A percentile compares a stretch with the other conserved stretches of the same genome.
phyloP scores from a whole-genome alignment of 148 eudicot genomes.

The Arctostaphylos glauca region DNA sequence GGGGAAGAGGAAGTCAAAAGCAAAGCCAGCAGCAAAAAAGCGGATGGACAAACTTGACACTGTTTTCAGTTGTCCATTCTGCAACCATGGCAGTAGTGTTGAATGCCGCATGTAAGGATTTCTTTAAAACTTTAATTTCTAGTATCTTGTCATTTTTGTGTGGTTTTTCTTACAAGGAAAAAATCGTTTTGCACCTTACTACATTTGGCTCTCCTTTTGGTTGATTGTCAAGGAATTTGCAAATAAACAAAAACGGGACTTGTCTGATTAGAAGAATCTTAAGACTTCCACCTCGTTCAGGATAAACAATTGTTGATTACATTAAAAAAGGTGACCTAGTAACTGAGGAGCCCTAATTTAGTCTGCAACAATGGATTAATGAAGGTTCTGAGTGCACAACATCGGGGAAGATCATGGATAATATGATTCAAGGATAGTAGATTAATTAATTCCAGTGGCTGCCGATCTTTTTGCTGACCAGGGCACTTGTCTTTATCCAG shows the following conservation, averaged over 20 bases:
- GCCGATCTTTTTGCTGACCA: background rate
- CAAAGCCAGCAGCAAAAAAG: slow-evolving; percentile 86
- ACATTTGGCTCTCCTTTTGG: background rate
- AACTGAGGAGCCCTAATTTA: background rate
- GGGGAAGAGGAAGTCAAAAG: slow-evolving; percentile 93
- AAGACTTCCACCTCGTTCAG: background rate
- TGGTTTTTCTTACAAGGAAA: background rate
- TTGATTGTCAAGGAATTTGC: background rate
- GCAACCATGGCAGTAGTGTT: slow-evolving; percentile 84
- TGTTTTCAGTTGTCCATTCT: slow-evolving; percentile 88
- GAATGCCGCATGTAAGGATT: slow-evolving; percentile 80
- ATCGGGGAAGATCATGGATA: background rate
- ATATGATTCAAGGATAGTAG: background rate
- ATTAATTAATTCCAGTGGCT: background rate
- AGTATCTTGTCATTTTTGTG: background rate
- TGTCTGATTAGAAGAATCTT: background rate
- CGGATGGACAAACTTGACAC: slow-evolving; percentile 84
- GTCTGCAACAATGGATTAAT: background rate
- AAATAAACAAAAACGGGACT: background rate
- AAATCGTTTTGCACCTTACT: background rate
- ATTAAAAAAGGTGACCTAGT: background rate
- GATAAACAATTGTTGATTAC: background rate
- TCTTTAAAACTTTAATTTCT: background rate
- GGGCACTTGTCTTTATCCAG: slow-evolving; percentile 30
- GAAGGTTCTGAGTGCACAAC: background rate